Conservation (phyloP, 2,329 filamentous ascomycete species). For the Stachybotrys elegans region DNA sequence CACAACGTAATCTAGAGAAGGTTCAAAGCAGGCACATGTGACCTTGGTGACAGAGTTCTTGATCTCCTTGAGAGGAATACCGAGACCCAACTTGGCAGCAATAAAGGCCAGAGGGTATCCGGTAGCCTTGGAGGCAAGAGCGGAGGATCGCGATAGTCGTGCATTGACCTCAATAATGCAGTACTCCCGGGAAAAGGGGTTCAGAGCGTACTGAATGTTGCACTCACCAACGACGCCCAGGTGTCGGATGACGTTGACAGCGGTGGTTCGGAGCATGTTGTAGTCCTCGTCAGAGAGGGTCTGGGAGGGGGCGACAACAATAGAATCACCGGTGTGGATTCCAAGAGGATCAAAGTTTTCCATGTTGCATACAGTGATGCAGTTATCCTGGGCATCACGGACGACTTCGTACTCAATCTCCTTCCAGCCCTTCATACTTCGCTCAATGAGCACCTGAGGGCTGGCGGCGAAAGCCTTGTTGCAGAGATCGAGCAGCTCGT, state of each 20-base stretch:
- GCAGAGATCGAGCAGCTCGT: conserved; percentile 80
- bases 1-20: conserved; percentile 94
- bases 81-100: conserved; percentile 90
- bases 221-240: conserved; percentile 97
- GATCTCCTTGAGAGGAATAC: conserved; percentile 93
- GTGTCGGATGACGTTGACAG: conserved; percentile 94
- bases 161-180: conserved; percentile 99
- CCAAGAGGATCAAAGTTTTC: conserved; percentile 99
- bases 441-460: conserved; percentile 93
- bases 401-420: conserved; percentile 99
- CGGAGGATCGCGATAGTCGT: conserved; percentile 89
- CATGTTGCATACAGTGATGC: conserved; percentile 99
- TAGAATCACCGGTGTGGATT: conserved; percentile 96
- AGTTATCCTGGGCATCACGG: conserved; percentile 92
- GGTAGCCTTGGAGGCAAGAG: conserved; percentile 92
- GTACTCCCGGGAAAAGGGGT: conserved; percentile 92
- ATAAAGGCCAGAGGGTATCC: conserved; percentile 96
- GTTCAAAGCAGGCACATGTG: conserved; percentile 97
- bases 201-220: conserved; percentile 97
- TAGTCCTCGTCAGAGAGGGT: conserved; percentile 97
- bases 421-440: conserved; percentile 99
- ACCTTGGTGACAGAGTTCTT: conserved; percentile 93
- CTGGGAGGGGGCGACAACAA: conserved; percentile 95
- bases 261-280: conserved; percentile 97
- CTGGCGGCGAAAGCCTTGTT: conserved; percentile 92